Conservation (phyloP, 1,139 yeast species). For the Hyphopichia wangnamkhiaoensis region DNA sequence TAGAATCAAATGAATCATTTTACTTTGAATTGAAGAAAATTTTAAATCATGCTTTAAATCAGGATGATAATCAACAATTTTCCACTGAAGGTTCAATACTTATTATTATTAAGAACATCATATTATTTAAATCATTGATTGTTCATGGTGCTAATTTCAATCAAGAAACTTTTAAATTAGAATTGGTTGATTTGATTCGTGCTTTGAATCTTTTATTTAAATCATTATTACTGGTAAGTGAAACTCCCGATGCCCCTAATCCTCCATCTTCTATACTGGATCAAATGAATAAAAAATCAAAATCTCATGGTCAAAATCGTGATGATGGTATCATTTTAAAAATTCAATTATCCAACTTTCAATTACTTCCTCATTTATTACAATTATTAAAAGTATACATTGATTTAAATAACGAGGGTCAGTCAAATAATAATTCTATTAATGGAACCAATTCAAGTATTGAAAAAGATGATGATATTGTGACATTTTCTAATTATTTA, state of each 20-base stretch:
- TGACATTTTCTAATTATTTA: constrained; percentile 25
- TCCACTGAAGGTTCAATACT: constrained; percentile 11
- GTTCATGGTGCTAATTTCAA: constrained; percentile 24
- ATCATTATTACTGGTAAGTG: constrained; percentile 1
- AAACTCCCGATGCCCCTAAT: neutral
- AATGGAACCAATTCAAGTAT: neutral
- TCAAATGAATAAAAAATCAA: neutral
- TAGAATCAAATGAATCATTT: neutral
- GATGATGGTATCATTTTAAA: constrained; percentile 28
- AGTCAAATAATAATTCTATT: neutral
- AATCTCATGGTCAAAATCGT: neutral
- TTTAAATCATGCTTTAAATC: neutral
- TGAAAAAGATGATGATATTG: constrained; percentile 12
- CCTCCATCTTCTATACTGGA: too few species aligned
- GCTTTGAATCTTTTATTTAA: constrained; percentile 22
- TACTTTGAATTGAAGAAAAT: neutral
- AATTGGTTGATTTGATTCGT: constrained; percentile 23
- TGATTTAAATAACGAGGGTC: neutral
- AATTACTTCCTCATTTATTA: constrained; percentile 35
- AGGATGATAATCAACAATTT: neutral
- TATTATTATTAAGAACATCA: constrained; percentile 18
- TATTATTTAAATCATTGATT: constrained; percentile 35
- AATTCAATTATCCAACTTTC: constrained; percentile 35
- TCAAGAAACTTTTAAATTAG: constrained; percentile 19
- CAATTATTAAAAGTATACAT: constrained; percentile 29